Conservation (phyloP, 2,329 filamentous ascomycete species). For the Neoarthrinium moseri region DNA sequence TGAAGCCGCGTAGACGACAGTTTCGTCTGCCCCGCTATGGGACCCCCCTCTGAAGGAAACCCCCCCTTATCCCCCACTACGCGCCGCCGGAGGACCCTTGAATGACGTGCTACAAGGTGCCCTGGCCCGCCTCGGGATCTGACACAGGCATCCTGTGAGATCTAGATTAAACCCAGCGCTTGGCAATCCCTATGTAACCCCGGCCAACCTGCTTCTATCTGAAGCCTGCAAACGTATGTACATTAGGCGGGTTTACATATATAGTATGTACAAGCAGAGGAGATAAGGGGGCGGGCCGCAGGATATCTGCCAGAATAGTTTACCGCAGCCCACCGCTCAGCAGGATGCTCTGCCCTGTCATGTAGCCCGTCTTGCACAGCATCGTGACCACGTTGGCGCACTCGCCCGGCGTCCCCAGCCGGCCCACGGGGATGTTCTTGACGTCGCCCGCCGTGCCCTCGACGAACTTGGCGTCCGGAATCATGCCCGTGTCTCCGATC, state of each 20-base stretch:
- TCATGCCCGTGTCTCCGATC: constrained; percentile 65
- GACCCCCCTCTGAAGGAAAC: background rate
- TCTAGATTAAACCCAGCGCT: no score
- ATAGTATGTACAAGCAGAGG: background rate
- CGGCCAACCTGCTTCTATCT: no score
- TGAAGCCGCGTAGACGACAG: constrained; percentile 5
- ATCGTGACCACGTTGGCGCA: constrained; percentile 61
- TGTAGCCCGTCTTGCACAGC: constrained; percentile 59
- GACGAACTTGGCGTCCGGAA: constrained; percentile 51
- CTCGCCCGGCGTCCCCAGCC: constrained; percentile 57
- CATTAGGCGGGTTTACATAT: background rate
- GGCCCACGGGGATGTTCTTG: constrained; percentile 57
- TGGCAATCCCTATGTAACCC: no score
- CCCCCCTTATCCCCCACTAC: background rate
- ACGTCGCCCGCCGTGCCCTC: constrained; percentile 56
- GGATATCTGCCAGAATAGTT: no score
- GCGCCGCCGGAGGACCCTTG: background rate
- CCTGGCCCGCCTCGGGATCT: no score
- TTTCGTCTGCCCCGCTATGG: background rate
- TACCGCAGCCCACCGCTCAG: constrained; percentile 52
- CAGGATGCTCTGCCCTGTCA: constrained; percentile 56
- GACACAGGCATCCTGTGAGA: no score
- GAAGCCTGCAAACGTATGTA: no score
- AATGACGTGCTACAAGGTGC: background rate
- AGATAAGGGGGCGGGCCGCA: no score